These are phyloP conservation scores for Phylloporus arenicola DNA, from an alignment of 768 basidiomycete species.

Conservation along the genomic window DNA sequence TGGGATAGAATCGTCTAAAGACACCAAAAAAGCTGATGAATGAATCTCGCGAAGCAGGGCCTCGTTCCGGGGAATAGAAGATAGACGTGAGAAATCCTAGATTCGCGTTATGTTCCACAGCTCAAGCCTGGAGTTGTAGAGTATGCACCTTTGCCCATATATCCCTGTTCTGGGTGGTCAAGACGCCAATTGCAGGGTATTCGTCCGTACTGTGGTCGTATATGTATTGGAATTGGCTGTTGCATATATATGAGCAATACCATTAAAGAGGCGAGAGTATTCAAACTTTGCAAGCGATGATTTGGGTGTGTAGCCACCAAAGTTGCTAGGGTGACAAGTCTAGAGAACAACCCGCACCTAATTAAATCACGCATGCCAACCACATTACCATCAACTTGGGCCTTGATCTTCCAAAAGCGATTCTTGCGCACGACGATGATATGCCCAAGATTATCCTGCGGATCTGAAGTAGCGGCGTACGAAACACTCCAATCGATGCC, in stretches of 20 bases:
- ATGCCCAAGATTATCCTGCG: slow-evolving; percentile 57
- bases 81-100: slow-evolving; percentile 62
- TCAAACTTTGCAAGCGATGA: background rate
- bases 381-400: slow-evolving; percentile 48
- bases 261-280: background rate
- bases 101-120: background rate
- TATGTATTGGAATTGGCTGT: slow-evolving; percentile 68
- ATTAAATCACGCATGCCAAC: slow-evolving; percentile 63
- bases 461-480: slow-evolving; percentile 45
- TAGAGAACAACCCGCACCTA: slow-evolving; percentile 36
- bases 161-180: slow-evolving; percentile 79
- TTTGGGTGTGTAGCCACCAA: background rate
- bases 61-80: slow-evolving; percentile 56
- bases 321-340: background rate
- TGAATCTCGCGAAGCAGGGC: slow-evolving; percentile 67
- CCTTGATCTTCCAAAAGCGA: slow-evolving; percentile 76
- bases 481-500: slow-evolving; percentile 76
- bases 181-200: slow-evolving; percentile 70
- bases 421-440: slow-evolving; percentile 84
- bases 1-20: slow-evolving; percentile 57
- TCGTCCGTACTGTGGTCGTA: slow-evolving; percentile 56
- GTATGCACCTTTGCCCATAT: slow-evolving; percentile 74
- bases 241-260: slow-evolving; percentile 5
- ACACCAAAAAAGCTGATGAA: slow-evolving; percentile 80
- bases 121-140: background rate